phyloP scores from a whole-genome alignment of 1,284 basidiomycete genomes.

The Marasmius fiardii region DNA sequence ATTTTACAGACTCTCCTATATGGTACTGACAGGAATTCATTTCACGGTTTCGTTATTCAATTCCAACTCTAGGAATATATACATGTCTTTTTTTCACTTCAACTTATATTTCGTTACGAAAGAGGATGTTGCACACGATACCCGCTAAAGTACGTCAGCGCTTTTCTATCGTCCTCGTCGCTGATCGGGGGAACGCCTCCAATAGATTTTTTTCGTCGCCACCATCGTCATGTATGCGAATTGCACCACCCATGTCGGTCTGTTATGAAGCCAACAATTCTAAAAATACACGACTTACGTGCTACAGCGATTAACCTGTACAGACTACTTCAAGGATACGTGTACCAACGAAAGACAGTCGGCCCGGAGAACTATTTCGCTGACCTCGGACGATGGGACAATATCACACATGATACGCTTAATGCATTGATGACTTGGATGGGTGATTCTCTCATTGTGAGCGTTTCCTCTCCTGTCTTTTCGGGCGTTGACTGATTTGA shows the following conservation, averaged over 20 bases:
- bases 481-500: neutral
- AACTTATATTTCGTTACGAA: slow-evolving; percentile 15
- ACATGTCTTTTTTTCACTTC: slow-evolving; percentile 17
- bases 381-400: slow-evolving; percentile 27
- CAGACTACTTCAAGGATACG: slow-evolving; percentile 25
- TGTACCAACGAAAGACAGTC: slow-evolving; percentile 19
- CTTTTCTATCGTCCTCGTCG: neutral
- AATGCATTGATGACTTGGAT: slow-evolving; percentile 27
- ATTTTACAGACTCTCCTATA: slow-evolving; percentile 11
- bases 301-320: slow-evolving; percentile 18
- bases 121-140: slow-evolving; percentile 12
- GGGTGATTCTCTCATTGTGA: slow-evolving; percentile 26
- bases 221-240: slow-evolving; percentile 11
- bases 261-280: neutral
- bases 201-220: slow-evolving; percentile 11
- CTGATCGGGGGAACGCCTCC: neutral
- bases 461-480: slow-evolving; percentile 4
- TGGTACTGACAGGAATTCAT: no score
- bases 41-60: no score
- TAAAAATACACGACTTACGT: no score
- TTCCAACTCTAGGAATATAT: slow-evolving; percentile 16
- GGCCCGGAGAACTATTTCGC: slow-evolving; percentile 24
- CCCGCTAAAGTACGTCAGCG: slow-evolving; percentile 14
- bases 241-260: slow-evolving; percentile 9
- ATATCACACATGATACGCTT: slow-evolving; percentile 24